Evolutionary conservation across 768 basidiomycete genomes (phyloP), one percentile per base, ranked within the genome.

Genomic region (Rhizopogon vinicolor): DNA sequence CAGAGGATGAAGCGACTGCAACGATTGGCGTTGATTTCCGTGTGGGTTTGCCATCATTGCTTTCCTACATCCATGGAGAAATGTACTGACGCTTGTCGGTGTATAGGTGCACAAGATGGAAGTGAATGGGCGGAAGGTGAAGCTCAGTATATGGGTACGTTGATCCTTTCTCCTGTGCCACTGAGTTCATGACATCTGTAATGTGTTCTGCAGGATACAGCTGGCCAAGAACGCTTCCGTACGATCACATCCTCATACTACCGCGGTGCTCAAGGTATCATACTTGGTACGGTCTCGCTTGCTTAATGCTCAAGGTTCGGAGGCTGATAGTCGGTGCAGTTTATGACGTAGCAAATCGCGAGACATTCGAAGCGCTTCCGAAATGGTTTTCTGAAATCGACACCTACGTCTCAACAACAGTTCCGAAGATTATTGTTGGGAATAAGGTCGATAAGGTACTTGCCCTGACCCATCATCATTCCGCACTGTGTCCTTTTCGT

Each of bases 161-260:
- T 1, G 19, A 18, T n/a, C 22, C 16, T 22, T 51, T 51, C 35
- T 28, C 40, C 5, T 16, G 7, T 37, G 19, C 41, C 42, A 18
- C 43, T 40, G 29, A n/a, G 22, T 14, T 35, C 12, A 33, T 50
- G 19, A 19, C n/a, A 10, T 43, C 54, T 22, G 55, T 43, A 3
- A 62, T 25, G 31, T 19, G n/a, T 22, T 22, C 22, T 37, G 54
- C 41, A 94, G 93, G 93, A 97, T 63, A 96, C 93, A 0, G 93
- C 94, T 49, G 96, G 97, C 0, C 96, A 98, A 70, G 97, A 99
- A 72, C 85, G 96, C 5, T 99, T 98, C 67, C 80, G 93, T 44
- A 97, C 95, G 3, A 88, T 99, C 62, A 98, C 97, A 5, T 89
- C 89, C 2, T 92, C 90, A 8, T 99, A 98, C 64, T 99, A 98